Percentiles rank a stretch among this genome's conserved stretches.
Conservation (phyloP, 1,139 yeast species). For the Lodderomyces pseudojiufengensis region DNA sequence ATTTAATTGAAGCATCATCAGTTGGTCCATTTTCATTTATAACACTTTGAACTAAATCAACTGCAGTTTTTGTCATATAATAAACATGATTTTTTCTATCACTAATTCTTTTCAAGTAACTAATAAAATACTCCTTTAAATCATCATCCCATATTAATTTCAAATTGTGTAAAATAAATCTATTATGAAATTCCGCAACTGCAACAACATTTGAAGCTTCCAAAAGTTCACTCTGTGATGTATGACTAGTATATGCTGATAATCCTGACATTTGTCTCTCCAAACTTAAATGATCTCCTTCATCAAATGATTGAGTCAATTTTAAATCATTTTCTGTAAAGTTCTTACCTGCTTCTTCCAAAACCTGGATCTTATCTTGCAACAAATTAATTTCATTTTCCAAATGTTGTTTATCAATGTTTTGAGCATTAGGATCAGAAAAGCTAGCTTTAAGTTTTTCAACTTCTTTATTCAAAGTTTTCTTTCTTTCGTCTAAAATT, state of each 20-base stretch:
- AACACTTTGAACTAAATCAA: slow-evolving; percentile 52
- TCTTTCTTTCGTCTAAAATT: slow-evolving; percentile 38
- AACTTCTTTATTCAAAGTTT: slow-evolving; percentile 45
- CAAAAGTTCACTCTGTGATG: slow-evolving; percentile 22
- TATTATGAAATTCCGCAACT: slow-evolving; percentile 55
- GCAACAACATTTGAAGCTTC: slow-evolving; percentile 12
- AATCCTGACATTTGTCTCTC: slow-evolving; percentile 15
- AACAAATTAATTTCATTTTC: slow-evolving; percentile 25
- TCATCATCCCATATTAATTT: slow-evolving; percentile 76
- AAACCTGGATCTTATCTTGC: slow-evolving; percentile 24
- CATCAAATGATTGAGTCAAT: slow-evolving; percentile 8
- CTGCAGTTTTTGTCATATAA: slow-evolving; percentile 68
- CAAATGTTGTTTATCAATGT: slow-evolving; percentile 23
- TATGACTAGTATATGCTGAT: slow-evolving; percentile 28
- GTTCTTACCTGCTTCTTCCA: slow-evolving; percentile 20
- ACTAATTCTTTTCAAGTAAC: slow-evolving; percentile 58
- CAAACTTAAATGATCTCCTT: slow-evolving; percentile 10
- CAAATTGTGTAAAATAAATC: slow-evolving; percentile 76
- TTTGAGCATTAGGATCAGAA: slow-evolving; percentile 5
- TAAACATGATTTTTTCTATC: slow-evolving; percentile 56
- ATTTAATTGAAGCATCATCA: slow-evolving; percentile 14
- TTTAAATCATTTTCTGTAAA: slow-evolving; percentile 15
- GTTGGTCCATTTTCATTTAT: slow-evolving; percentile 20
- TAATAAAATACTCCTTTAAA: slow-evolving; percentile 57
- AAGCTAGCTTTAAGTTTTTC: slow-evolving; percentile 12